Conservation (phyloP, 2,329 filamentous ascomycete genomes). For the Pseudocercospora macadamiae region DNA sequence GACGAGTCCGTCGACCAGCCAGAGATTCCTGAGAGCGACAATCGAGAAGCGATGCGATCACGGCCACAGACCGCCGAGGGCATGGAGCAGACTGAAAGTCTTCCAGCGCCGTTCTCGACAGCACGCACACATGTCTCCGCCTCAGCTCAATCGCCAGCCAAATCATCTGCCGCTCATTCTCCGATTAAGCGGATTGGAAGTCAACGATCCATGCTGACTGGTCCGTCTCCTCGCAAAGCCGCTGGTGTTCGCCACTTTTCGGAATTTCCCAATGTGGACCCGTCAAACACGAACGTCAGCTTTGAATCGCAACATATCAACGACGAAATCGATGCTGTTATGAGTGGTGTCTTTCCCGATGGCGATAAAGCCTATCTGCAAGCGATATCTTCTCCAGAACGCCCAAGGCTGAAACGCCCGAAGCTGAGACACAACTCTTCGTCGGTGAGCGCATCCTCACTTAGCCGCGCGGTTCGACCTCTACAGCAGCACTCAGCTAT, state of each 20-base stretch:
- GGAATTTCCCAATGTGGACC: slow-evolving; percentile 36
- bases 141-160: slow-evolving; percentile 28
- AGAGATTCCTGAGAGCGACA: slow-evolving; percentile 39
- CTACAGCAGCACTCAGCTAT: neutral
- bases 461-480: neutral
- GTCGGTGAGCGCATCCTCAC: neutral
- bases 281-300: slow-evolving; percentile 20
- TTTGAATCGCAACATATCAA: slow-evolving; percentile 28
- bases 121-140: slow-evolving; percentile 43
- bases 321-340: slow-evolving; percentile 38
- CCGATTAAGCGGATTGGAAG: slow-evolving; percentile 25
- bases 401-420: slow-evolving; percentile 24
- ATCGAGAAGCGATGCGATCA: slow-evolving; percentile 10
- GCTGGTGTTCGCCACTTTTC: slow-evolving; percentile 36
- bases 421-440: slow-evolving; percentile 20
- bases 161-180: slow-evolving; percentile 24
- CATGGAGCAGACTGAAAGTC: slow-evolving; percentile 13
- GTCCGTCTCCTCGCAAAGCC: slow-evolving; percentile 38
- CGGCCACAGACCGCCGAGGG: neutral
- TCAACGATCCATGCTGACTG: slow-evolving; percentile 32
- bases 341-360: slow-evolving; percentile 39
- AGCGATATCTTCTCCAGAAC: slow-evolving; percentile 26
- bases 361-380: slow-evolving; percentile 41
- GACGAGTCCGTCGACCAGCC: slow-evolving; percentile 7
- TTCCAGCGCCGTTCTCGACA: slow-evolving; percentile 37